Evolutionary conservation across 2,329 filamentous ascomycete species (phyloP).

Genomic region (Cladophialophora yegresii): DNA sequence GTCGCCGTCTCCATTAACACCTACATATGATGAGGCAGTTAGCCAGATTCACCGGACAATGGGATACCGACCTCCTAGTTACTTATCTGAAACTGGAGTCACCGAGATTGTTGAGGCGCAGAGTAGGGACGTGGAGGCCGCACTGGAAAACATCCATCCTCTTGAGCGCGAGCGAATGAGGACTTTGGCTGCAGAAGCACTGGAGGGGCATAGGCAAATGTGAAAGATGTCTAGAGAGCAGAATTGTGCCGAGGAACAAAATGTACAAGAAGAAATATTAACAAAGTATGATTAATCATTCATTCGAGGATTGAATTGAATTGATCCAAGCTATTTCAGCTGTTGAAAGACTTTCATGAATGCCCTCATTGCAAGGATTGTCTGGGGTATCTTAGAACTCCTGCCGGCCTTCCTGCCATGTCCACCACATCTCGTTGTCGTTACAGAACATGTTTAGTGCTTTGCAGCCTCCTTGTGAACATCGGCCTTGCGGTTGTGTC

Average conservation of each 20-base stretch:
- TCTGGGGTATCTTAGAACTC: slow-evolving; percentile 9
- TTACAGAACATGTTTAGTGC: slow-evolving; percentile 28
- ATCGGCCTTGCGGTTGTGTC: slow-evolving; percentile 36
- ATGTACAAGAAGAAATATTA: no score
- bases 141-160: slow-evolving; percentile 53
- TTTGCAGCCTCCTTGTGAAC: slow-evolving; percentile 37
- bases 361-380: neutral
- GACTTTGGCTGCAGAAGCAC: slow-evolving; percentile 25
- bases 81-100: slow-evolving; percentile 73
- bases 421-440: neutral
- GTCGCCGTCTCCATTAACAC: slow-evolving; percentile 34
- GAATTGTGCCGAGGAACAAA: no score
- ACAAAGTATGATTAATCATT: no score
- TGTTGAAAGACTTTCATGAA: neutral
- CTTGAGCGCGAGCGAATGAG: slow-evolving; percentile 45
- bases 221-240: no score
- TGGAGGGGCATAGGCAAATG: slow-evolving; percentile 17
- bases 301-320: neutral
- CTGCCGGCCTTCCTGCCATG: neutral
- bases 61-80: slow-evolving; percentile 68
- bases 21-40: slow-evolving; percentile 35
- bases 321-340: neutral
- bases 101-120: slow-evolving; percentile 70
- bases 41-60: slow-evolving; percentile 30
- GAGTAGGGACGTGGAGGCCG: slow-evolving; percentile 57